Evolutionary conservation across 768 basidiomycete species (phyloP).

Genomic region (Coprinellus aureogranulatus): DNA sequence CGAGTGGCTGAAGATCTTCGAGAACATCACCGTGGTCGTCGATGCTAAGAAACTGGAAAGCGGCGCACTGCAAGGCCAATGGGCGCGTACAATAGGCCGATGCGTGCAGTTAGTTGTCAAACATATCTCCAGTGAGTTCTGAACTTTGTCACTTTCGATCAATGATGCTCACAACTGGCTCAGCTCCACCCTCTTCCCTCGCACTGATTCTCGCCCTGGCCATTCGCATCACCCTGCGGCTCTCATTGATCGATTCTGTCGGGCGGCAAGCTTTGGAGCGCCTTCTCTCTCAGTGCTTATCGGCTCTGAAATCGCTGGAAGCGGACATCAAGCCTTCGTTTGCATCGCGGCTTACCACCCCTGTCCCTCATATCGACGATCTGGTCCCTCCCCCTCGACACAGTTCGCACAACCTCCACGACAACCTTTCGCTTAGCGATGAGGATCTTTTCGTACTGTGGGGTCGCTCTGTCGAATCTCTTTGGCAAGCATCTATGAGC

Average conservation of each 20-base stretch:
- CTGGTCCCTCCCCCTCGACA: slow-evolving; percentile 29
- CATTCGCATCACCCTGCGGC: not conserved
- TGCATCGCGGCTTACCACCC: not conserved
- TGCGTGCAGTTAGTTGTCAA: slow-evolving; percentile 46
- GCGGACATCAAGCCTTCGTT: not conserved
- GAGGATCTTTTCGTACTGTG: slow-evolving; percentile 35
- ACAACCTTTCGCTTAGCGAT: slow-evolving; percentile 23
- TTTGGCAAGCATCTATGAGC: slow-evolving; percentile 57
- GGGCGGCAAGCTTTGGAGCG: not conserved
- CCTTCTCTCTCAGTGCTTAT: not conserved
- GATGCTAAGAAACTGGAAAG: slow-evolving; percentile 51
- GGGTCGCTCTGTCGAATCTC: slow-evolving; percentile 50
- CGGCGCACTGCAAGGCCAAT: slow-evolving; percentile 52
- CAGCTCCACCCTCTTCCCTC: not conserved
- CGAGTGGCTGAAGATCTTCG: slow-evolving; percentile 65
- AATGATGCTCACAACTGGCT: not conserved
- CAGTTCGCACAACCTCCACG: slow-evolving; percentile 34
- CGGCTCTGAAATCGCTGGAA: slow-evolving; percentile 1
- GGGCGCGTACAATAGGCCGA: slow-evolving; percentile 54
- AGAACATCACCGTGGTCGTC: slow-evolving; percentile 55
- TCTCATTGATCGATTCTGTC: not conserved
- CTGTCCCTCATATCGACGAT: slow-evolving; percentile 10
- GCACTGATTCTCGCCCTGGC: slow-evolving; percentile 2
- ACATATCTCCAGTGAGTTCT: slow-evolving; percentile 24
- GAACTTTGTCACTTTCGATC: not conserved